Conservation (phyloP, 2,329 filamentous ascomycete genomes). For the Thermoascus crustaceus region DNA sequence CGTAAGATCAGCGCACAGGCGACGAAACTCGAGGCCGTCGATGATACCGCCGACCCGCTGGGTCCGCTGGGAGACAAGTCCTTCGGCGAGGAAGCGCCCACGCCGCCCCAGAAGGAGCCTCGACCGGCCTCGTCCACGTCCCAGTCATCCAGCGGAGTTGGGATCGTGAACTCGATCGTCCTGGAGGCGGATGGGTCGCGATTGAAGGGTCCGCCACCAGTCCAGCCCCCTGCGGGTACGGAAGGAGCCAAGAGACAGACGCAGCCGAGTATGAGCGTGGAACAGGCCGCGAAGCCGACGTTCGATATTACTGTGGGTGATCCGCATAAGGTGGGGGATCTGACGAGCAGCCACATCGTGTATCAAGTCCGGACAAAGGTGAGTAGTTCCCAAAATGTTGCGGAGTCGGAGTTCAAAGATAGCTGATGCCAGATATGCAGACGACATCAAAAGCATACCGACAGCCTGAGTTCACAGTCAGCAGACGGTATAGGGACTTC, state of each 20-base stretch:
- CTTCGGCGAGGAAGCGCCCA: slow-evolving; percentile 45
- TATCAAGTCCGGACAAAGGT: slow-evolving; percentile 94
- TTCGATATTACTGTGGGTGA: slow-evolving; percentile 92
- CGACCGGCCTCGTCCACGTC: slow-evolving; percentile 33
- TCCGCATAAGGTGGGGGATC: slow-evolving; percentile 93
- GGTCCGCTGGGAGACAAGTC: slow-evolving; percentile 49
- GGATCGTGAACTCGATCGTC: slow-evolving; percentile 58
- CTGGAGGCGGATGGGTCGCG: slow-evolving; percentile 63
- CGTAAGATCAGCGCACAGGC: slow-evolving; percentile 53
- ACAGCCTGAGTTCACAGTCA: slow-evolving; percentile 85
- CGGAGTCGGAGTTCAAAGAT: slow-evolving; percentile 1
- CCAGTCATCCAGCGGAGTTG: slow-evolving; percentile 41
- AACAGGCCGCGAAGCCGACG: slow-evolving; percentile 84
- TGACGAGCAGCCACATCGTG: slow-evolving; percentile 95
- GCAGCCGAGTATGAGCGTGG: slow-evolving; percentile 77
- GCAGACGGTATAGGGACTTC: slow-evolving; percentile 90
- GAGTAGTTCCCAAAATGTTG: slow-evolving; percentile 18
- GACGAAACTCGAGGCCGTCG: slow-evolving; percentile 55
- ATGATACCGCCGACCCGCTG: slow-evolving; percentile 54
- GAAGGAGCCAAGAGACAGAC: slow-evolving; percentile 43
- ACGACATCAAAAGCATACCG: slow-evolving; percentile 95
- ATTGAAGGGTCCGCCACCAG: slow-evolving; percentile 53
- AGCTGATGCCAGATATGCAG: slow-evolving; percentile 39
- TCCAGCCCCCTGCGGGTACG: slow-evolving; percentile 41
- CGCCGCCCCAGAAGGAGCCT: slow-evolving; percentile 53